Percentiles rank a stretch among this genome's conserved stretches.
Evolutionary conservation across 1,284 basidiomycete species (phyloP).

Genomic region (Sparassis latifolia): DNA sequence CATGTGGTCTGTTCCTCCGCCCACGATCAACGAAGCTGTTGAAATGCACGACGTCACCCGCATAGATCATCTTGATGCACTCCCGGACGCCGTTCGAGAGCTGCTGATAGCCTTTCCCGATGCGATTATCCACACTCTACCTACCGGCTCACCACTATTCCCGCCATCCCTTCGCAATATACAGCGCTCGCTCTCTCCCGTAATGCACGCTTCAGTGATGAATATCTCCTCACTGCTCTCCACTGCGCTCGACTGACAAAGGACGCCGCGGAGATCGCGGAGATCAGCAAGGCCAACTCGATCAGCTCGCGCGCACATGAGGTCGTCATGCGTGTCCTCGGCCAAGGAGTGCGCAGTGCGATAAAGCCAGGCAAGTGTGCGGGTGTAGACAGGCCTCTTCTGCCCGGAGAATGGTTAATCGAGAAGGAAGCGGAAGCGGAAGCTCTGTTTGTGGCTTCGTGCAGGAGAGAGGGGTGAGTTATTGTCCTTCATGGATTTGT

Average conservation of each 20-base stretch:
- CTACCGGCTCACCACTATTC: slow-evolving; percentile 48
- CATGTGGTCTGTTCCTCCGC: slow-evolving; percentile 85
- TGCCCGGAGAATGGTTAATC: slow-evolving; percentile 79
- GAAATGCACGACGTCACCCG: slow-evolving; percentile 51
- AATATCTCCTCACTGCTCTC: slow-evolving; percentile 67
- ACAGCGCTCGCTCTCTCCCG: slow-evolving; percentile 31
- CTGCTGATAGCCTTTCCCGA: slow-evolving; percentile 52
- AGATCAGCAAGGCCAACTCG: slow-evolving; percentile 72
- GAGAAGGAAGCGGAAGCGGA: slow-evolving; percentile 89
- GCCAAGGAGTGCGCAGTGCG: slow-evolving; percentile 57
- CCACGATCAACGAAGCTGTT: slow-evolving; percentile 53
- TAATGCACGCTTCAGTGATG: slow-evolving; percentile 38
- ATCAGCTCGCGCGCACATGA: slow-evolving; percentile 87
- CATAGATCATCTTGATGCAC: slow-evolving; percentile 42
- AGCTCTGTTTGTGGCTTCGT: slow-evolving; percentile 85
- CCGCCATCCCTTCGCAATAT: slow-evolving; percentile 37
- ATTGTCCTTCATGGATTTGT: not conserved
- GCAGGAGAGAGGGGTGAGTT: slow-evolving; percentile 71
- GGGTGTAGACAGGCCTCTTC: slow-evolving; percentile 44
- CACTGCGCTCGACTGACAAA: slow-evolving; percentile 77
- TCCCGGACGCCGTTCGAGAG: slow-evolving; percentile 46
- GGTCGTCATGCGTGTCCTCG: slow-evolving; percentile 85
- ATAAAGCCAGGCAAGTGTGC: slow-evolving; percentile 39
- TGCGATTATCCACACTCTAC: slow-evolving; percentile 61
- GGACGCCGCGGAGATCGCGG: slow-evolving; percentile 63